A percentile compares a stretch with the other conserved stretches of the same genome.
phyloP scores from a whole-genome alignment of 2,329 filamentous ascomycete species.

The Stagonosporopsis tanaceti region DNA sequence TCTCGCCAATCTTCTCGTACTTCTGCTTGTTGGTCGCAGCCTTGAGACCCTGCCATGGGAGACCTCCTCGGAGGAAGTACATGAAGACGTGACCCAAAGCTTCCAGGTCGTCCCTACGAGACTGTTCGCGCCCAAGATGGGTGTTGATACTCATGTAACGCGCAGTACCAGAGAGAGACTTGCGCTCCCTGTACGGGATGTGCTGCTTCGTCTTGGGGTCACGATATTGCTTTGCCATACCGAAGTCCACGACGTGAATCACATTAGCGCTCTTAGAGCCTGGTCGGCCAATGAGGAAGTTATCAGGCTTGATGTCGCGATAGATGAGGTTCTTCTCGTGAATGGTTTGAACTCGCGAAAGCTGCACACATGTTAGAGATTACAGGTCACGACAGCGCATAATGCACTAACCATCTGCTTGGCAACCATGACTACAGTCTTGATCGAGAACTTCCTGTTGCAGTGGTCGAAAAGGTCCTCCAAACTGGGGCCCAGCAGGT shows the following conservation, averaged over 20 bases:
- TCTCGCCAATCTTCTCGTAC: conserved; percentile 99
- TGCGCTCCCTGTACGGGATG: conserved; percentile 95
- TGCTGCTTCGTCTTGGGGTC: conserved; percentile 99
- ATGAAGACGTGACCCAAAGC: conserved; percentile 76
- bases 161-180: conserved; percentile 94
- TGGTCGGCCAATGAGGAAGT: conserved; percentile 94
- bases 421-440: conserved; percentile 98
- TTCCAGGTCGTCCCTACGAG: conserved; percentile 92
- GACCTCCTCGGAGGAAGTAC: conserved; percentile 72
- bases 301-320: conserved; percentile 98
- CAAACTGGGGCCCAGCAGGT: conserved; percentile 90
- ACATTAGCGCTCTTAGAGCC: conserved; percentile 95
- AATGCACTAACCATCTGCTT: conserved; percentile 91
- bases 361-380: conserved; percentile 55
- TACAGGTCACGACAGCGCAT: neutral
- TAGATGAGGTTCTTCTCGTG: conserved; percentile 99
- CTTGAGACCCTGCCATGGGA: conserved; percentile 74
- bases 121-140: conserved; percentile 94
- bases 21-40: conserved; percentile 88
- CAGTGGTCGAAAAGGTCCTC: conserved; percentile 98
- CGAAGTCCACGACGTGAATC: conserved; percentile 98
- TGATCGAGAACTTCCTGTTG: conserved; percentile 91
- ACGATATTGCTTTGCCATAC: conserved; percentile 99
- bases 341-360: conserved; percentile 91
- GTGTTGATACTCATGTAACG: conserved; percentile 99